Evolutionary conservation across 805 yeast species (phyloP), one percentile per base, ranked within the genome.

Genomic region (Isabelozyma pseudorhagii): DNA sequence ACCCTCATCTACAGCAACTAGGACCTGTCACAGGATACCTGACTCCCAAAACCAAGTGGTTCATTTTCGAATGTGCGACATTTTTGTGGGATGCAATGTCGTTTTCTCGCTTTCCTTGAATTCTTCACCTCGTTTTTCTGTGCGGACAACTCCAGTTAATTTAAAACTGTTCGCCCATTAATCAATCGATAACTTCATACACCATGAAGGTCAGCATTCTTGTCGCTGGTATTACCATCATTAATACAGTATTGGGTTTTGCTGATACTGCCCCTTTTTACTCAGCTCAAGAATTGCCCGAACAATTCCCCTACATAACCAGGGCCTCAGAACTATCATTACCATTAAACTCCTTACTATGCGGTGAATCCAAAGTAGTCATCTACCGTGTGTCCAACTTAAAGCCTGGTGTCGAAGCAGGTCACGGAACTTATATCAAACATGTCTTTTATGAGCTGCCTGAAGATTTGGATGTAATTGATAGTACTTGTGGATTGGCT

Each of bases 341-440:
- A 7, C 53, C 56, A 4, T 49, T 67, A 42, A 46, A 54, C 41
- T 50, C 52, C 18, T 47, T 50, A 51, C 51, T 61, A 38, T 68
- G 72, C 49, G 40, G 46, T 7, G 49, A 48, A 17, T 54, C 57
- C 6, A 52, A 53, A 42, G 48, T 67, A 54, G 48, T 53, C 40
- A 56, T 69, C 31, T 68, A 64, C 53, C 55, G 72, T 27, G 71
- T 66, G 38, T 41, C 48, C 21, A 54, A 55, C 46, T 60, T 66
- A 50, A 42, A 45, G 18, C 40, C 45, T 17, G 47, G 42, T 14
- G 41, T 28, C 14, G 38, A 42, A 3, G 43, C 29, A 7, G 21
- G 43, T 8, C 40, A 39, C 3, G 61, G 58, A 4, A 43, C 54
- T 21, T 48, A 42, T 38, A 49, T 54, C 48, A 50, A 52, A 44